Conservation (phyloP, 352 stramenopile genomes). For the Globisporangium cystogenes region DNA sequence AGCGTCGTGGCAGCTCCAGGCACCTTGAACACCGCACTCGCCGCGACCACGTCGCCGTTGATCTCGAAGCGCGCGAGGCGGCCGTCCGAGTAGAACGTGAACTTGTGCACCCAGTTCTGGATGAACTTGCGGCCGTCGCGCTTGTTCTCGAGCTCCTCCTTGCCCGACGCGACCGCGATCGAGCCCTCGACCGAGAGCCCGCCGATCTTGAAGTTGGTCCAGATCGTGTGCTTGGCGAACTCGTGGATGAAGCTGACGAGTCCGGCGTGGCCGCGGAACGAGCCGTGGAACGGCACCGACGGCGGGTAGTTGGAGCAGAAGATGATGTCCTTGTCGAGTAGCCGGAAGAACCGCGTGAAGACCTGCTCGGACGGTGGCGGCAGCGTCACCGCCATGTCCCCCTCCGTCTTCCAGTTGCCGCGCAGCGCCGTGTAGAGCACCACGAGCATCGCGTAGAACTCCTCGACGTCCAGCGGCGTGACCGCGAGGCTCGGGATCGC, state of each 20-base stretch:
- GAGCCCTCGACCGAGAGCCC: slow-evolving; percentile 79
- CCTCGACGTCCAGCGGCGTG: slow-evolving; percentile 80
- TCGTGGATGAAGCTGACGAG: slow-evolving; percentile 78
- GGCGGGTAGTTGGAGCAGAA: slow-evolving; percentile 87
- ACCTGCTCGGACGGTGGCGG: slow-evolving; percentile 82
- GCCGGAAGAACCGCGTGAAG: slow-evolving; percentile 82
- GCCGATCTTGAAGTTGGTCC: slow-evolving; percentile 86
- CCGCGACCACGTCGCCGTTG: slow-evolving; percentile 82
- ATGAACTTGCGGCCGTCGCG: slow-evolving; percentile 79
- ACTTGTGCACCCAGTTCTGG: slow-evolving; percentile 90
- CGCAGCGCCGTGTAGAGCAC: slow-evolving; percentile 78
- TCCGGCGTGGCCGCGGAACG: slow-evolving; percentile 63
- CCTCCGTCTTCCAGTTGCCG: slow-evolving; percentile 77
- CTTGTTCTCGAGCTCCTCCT: slow-evolving; percentile 86
- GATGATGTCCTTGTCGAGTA: slow-evolving; percentile 83
- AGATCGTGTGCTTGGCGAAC: slow-evolving; percentile 72
- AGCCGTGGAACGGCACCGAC: slow-evolving; percentile 84
- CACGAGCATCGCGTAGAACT: slow-evolving; percentile 88
- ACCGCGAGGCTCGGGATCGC: slow-evolving; percentile 74
- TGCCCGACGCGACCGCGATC: slow-evolving; percentile 77
- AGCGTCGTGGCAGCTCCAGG: slow-evolving; percentile 78
- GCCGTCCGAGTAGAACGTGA: slow-evolving; percentile 82
- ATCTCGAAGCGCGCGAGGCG: slow-evolving; percentile 85
- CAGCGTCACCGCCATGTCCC: slow-evolving; percentile 85
- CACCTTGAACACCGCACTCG: slow-evolving; percentile 84